phyloP scores from a whole-genome alignment of 257 asterid species.

The Solanum clarkiae region DNA sequence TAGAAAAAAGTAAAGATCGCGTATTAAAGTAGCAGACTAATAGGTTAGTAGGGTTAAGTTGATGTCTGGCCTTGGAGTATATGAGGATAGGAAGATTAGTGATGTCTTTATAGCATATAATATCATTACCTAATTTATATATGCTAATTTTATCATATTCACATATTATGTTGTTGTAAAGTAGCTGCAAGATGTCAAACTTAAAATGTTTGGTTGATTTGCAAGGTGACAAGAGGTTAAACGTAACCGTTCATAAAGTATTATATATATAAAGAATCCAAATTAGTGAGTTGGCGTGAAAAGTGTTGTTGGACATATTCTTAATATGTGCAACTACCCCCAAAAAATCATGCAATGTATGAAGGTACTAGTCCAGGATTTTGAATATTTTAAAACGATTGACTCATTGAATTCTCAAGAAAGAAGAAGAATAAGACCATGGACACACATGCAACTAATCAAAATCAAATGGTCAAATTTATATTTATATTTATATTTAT shows the following conservation, averaged over 20 bases:
- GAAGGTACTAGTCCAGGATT: not conserved
- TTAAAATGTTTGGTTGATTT: not conserved
- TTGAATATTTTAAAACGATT: not conserved
- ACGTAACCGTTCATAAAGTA: not conserved
- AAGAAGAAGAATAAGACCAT: not conserved
- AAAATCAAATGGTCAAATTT: not conserved
- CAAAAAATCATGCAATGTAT: not conserved
- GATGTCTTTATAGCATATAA: too few species aligned
- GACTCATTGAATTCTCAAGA: not conserved
- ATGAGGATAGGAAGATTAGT: too few species aligned
- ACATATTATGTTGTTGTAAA: not conserved
- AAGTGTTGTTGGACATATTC: not conserved
- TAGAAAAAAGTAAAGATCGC: too few species aligned
- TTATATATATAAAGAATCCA: not conserved
- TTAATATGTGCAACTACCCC: not conserved
- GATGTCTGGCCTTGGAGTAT: too few species aligned
- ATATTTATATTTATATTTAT: not conserved
- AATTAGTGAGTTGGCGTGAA: not conserved
- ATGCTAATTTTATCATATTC: too few species aligned
- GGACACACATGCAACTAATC: not conserved
- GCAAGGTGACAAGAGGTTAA: not conserved
- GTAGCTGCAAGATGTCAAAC: not conserved
- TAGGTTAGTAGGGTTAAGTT: too few species aligned
- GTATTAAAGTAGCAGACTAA: too few species aligned
- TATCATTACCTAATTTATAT: too few species aligned